Evolutionary conservation across 345 rosid genomes (phyloP), one percentile per base, ranked within the genome.

Genomic region (Dipteronia sinensis): DNA sequence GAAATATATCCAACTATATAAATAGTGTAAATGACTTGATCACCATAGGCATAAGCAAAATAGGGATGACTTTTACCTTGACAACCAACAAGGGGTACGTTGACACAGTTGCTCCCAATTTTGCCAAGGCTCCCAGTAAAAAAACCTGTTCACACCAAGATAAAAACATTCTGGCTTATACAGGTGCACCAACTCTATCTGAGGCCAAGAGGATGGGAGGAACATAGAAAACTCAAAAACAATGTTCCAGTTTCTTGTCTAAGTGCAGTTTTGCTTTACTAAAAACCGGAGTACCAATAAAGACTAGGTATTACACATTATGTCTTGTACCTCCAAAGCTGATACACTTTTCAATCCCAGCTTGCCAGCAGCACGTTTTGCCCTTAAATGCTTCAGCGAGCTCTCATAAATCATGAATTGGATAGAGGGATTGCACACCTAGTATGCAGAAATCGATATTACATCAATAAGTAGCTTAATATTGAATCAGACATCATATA

Each of bases 371-470:
- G 83, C 82, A 20, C 82, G 86, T 69, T 83, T 90, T 78, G 79
- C 89, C 84, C 81, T 83, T 62, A 86, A 74, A 70, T 81, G 85
- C 86, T 90, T 90, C 59, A 87, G 75, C 4, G 83, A 85, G 68
- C 84, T 86, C 84, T 89, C 92, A 73, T 90, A 89, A 80, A 90
- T 90, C 94, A 90, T 86, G 74, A 89, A 90, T 78, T 90, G 92
- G 84, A 90, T 89, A 61, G 94, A 90, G 19, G 94, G 94, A 79
- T 90, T 90, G 83, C 92, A 90, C 25, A 90, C 94, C 94, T 87
- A 77, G 23, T 49, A 81, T 51, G n/a, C 68, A 70, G 66, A 81
- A 61, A 63, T 46, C 51, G 44, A 74, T 17, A 29, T 62, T 25
- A 74, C 10, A 68, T 70, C 19, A 12, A 70, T 51, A 49, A 15